Evolutionary conservation across 805 yeast species (phyloP).

Genomic region (Nakazawaea anatomiae): DNA sequence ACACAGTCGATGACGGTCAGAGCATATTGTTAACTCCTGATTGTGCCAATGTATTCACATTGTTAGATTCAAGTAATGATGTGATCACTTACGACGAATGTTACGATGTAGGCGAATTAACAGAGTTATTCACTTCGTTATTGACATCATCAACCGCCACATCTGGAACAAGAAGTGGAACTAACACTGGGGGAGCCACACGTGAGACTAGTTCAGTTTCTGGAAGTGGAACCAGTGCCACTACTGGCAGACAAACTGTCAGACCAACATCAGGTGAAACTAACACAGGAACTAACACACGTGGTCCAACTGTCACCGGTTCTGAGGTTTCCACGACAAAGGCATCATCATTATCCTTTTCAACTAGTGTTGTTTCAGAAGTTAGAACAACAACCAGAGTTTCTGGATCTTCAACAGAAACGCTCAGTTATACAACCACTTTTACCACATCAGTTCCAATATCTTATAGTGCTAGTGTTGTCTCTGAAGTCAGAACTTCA

Average conservation of each 20-base stretch:
- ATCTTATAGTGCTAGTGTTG: not conserved
- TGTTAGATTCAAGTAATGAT: conserved; percentile 3
- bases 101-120: conserved; percentile 6
- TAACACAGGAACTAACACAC: no score
- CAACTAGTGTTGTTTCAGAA: not conserved
- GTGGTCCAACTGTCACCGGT: no score
- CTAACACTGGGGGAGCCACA: no score
- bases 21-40: conserved; percentile 7
- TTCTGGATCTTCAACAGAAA: not conserved
- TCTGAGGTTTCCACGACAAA: no score
- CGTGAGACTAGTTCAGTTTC: no score
- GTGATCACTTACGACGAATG: conserved; percentile 8
- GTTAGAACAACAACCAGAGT: not conserved
- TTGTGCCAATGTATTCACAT: conserved; percentile 9
- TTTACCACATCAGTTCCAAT: not conserved
- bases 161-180: not conserved
- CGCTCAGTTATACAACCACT: not conserved
- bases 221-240: no score
- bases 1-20: conserved; percentile 2
- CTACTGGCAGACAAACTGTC: no score
- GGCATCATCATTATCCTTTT: not conserved
- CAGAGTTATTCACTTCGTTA: not conserved
- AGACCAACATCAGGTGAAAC: no score
- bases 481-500: not conserved
- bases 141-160: not conserved